Percentiles rank a stretch among this genome's conserved stretches.
Conservation (phyloP, 2,329 filamentous ascomycete species). For the Cryphonectria carpinicola region DNA sequence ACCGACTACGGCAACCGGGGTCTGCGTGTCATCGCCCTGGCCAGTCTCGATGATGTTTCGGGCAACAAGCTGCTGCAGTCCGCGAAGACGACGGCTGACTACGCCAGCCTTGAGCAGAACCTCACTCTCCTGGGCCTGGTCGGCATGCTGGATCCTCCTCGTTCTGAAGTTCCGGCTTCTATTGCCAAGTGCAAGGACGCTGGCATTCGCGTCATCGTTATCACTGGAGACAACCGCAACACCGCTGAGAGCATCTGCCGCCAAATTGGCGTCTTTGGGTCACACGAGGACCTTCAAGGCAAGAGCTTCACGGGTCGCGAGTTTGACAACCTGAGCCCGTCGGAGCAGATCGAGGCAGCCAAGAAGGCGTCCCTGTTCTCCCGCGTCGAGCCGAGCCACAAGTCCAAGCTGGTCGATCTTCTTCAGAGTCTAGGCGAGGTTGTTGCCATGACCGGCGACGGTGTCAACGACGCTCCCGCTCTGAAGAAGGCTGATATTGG, state of each 20-base stretch:
- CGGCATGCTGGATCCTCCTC: conserved; percentile 95
- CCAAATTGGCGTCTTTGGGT: conserved; percentile 90
- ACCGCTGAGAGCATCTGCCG: conserved; percentile 98
- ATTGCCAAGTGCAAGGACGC: conserved; percentile 89
- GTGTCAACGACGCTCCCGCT: conserved; percentile 96
- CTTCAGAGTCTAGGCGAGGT: conserved; percentile 92
- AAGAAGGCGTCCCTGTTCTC: conserved; percentile 91
- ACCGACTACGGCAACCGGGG: conserved; percentile 90
- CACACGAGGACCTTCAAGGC: conserved; percentile 78
- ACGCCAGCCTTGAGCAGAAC: conserved; percentile 85
- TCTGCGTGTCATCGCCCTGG: conserved; percentile 91
- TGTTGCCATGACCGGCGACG: conserved; percentile 98
- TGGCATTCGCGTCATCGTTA: conserved; percentile 95
- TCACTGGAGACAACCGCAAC: conserved; percentile 97
- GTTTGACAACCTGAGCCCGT: conserved; percentile 82
- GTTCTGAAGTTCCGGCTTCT: conserved; percentile 84
- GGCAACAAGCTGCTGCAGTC: conserved; percentile 70
- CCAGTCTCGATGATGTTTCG: conserved; percentile 76
- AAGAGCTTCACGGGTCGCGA: conserved; percentile 96
- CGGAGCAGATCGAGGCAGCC: conserved; percentile 81
- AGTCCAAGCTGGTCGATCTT: conserved; percentile 96
- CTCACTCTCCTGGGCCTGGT: conserved; percentile 94
- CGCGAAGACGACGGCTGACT: conserved; percentile 83
- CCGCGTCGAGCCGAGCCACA: conserved; percentile 92
- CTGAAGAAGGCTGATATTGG: conserved; percentile 99